Base-by-base conservation (phyloP, 352 stramenopile species). In the Phytophthora agathidicida region DNA sequence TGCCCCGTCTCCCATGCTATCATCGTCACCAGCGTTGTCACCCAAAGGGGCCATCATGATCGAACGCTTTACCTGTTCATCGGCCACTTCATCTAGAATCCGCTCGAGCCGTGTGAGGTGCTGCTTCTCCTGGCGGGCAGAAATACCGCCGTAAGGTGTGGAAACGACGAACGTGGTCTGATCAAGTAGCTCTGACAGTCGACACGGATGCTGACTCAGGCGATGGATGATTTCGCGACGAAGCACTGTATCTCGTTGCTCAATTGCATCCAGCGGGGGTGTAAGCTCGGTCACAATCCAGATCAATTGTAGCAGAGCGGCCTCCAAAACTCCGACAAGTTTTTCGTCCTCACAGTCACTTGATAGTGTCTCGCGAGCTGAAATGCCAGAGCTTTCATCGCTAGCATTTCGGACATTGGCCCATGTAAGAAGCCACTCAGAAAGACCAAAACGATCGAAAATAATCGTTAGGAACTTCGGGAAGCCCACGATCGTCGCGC, bases 151-250 rank as follows among this genome's bases (percentile, higher is more conserved):
- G 44, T 81, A 93, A 20, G 81, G 76, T 8, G 77, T 91, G 9
- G 77, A 84, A 16, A 86, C 73, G 47, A 93, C 81, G 37, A 90
- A 91, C 2, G 76, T 83, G 0, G 86, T 93, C 42, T 95, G 83
- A 16, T 95, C 86, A 7, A 93, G 71, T 19, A 95, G 53, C 35
- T 93, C 78, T 1, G 86, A 95, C 14, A 90, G 46, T 11, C 78
- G 68, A 17, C 75, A 93, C n/a, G 85, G 79, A 10, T 90, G 72
- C 47, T 89, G 73, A 14, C 78, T 81, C 20, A 97, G 50, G 1
- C 84, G 74, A 65, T 98, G 91, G 3, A 98, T 78, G 39, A 98
- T 80, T 50, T 98, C 89, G 16, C 91, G 75, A 7, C 88, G 82
- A 28, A 98, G 72, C 26, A 87, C 79, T 13, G 67, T 79, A 30